Evolutionary conservation across 2,329 filamentous ascomycete genomes (phyloP).

Genomic region (Paecilomyces formosus): DNA sequence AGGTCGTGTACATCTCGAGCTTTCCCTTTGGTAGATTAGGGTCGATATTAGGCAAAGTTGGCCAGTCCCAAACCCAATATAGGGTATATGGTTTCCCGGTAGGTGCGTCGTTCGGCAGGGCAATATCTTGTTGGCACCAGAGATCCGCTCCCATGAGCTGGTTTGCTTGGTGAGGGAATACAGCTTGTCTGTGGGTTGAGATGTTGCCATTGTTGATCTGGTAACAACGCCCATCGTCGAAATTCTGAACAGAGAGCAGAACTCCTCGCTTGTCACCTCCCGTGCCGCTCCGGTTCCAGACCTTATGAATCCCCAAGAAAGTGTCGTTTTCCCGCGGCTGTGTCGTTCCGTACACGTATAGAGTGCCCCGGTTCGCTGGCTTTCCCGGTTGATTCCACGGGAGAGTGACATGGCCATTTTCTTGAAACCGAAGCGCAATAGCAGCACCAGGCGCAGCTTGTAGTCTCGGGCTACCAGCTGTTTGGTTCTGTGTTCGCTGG

Average conservation of each 20-base stretch:
- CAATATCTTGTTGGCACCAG: slow-evolving; percentile 74
- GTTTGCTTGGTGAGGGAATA: slow-evolving; percentile 47
- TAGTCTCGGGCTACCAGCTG: slow-evolving; percentile 55
- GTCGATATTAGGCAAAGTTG: slow-evolving; percentile 42
- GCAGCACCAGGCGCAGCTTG: slow-evolving; percentile 52
- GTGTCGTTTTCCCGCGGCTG: slow-evolving; percentile 53
- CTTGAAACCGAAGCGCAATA: slow-evolving; percentile 60
- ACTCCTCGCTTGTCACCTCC: slow-evolving; percentile 72
- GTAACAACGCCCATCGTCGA: slow-evolving; percentile 86
- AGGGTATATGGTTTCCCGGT: slow-evolving; percentile 64
- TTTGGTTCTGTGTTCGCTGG: slow-evolving; percentile 56
- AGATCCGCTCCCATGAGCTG: slow-evolving; percentile 52
- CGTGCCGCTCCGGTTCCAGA: slow-evolving; percentile 72
- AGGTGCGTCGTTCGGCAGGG: slow-evolving; percentile 61
- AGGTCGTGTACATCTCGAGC: slow-evolving; percentile 42
- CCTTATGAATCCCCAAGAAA: slow-evolving; percentile 57
- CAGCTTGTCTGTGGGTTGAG: slow-evolving; percentile 50
- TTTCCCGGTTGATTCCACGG: slow-evolving; percentile 52
- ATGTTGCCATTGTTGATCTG: slow-evolving; percentile 61
- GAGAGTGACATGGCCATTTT: slow-evolving; percentile 68
- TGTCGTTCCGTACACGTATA: slow-evolving; percentile 67
- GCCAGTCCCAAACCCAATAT: slow-evolving; percentile 98
- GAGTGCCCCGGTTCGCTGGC: slow-evolving; percentile 59
- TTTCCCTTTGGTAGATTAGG: slow-evolving; percentile 33
- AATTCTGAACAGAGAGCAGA: slow-evolving; percentile 71